These are phyloP conservation scores for Cryptococcus amylolentus DNA, from an alignment of 1,284 basidiomycete species.

Conservation along the genomic window DNA sequence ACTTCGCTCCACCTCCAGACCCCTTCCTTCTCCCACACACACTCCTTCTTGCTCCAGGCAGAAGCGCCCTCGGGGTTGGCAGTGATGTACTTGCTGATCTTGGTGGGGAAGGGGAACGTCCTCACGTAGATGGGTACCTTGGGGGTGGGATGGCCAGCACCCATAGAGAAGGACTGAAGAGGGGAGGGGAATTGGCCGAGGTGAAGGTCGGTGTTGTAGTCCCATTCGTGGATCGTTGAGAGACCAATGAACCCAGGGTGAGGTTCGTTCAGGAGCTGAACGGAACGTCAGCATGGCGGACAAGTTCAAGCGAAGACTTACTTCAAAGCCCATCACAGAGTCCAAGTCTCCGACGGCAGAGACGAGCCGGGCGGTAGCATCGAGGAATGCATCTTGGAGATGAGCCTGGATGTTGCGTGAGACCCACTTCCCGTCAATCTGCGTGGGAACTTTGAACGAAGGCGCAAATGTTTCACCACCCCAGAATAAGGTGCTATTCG, in stretches of 20 bases:
- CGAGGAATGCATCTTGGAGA: conserved; percentile 76
- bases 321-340: conserved; percentile 85
- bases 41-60: conserved; percentile 69
- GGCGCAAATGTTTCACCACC: conserved; percentile 81
- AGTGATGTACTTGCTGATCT: conserved; percentile 50
- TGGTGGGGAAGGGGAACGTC: conserved; percentile 79
- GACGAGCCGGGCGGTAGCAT: conserved; percentile 69
- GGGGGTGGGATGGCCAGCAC: conserved; percentile 67
- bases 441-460: conserved; percentile 57
- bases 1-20: conserved; percentile 85
- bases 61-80: conserved; percentile 55
- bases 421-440: conserved; percentile 51
- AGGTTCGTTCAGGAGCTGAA: conserved; percentile 89
- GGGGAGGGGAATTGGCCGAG: conserved; percentile 76
- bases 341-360: conserved; percentile 68
- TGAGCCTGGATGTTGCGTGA: conserved; percentile 70
- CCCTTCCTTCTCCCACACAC: conserved; percentile 86
- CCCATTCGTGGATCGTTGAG: conserved; percentile 73
- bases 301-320: conserved; percentile 36
- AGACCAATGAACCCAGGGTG: conserved; percentile 87
- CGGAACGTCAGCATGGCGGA: background rate
- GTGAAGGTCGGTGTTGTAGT: conserved; percentile 93
- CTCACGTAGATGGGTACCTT: conserved; percentile 69
- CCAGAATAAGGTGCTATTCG: conserved; percentile 73
- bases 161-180: conserved; percentile 78